Conservation (phyloP, 2,329 filamentous ascomycete species). For the Davidsoniella australis region DNA sequence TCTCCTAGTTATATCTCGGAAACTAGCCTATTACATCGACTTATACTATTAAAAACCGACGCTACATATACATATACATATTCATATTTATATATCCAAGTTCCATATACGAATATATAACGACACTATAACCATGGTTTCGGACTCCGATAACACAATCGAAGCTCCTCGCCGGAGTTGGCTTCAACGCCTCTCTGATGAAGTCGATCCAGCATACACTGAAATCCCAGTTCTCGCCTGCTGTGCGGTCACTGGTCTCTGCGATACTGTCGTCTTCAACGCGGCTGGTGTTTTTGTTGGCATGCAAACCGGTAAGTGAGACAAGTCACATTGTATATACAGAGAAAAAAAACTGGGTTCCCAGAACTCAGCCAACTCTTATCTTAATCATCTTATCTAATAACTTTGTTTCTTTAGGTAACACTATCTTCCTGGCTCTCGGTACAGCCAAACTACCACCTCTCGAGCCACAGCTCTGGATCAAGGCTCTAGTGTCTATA, state of each 20-base stretch:
- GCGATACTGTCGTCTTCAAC: conserved; percentile 25
- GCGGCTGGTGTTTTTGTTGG: conserved; percentile 24
- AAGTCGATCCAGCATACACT: conserved; percentile 12
- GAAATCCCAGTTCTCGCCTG: conserved; percentile 24
- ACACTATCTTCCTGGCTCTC: conserved; percentile 46
- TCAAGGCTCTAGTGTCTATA: conserved; percentile 32
- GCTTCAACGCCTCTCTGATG: conserved; percentile 3
- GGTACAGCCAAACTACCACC: conserved; percentile 35
- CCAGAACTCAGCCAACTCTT: too few species aligned
- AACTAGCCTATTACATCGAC: too few species aligned
- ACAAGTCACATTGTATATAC: not conserved
- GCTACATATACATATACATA: too few species aligned
- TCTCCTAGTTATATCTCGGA: too few species aligned
- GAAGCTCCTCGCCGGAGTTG: not conserved
- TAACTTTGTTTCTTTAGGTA: conserved; percentile 22
- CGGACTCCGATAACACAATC: not conserved
- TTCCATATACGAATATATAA: too few species aligned
- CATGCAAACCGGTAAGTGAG: conserved; percentile 22
- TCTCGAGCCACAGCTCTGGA: conserved; percentile 33
- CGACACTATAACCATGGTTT: not conserved
- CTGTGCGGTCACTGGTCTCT: conserved; percentile 23
- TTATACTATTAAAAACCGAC: too few species aligned
- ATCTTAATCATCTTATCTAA: not conserved
- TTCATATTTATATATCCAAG: too few species aligned
- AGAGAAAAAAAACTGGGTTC: too few species aligned